phyloP scores from a whole-genome alignment of 352 stramenopile genomes.

The Thraustotheca clavata region DNA sequence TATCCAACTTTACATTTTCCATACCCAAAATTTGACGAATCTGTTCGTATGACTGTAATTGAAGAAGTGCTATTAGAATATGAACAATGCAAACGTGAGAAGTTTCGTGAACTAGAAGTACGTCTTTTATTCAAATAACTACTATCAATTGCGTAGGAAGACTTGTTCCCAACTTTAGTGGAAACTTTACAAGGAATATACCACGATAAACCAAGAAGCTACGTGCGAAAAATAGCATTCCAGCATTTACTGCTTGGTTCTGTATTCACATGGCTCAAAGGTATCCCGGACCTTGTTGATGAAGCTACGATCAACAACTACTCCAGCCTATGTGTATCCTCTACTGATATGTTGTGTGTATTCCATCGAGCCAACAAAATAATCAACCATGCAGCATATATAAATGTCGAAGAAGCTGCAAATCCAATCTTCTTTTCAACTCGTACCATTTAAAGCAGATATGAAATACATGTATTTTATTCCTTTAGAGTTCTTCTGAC shows the following conservation, averaged over 20 bases:
- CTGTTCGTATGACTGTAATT: background rate
- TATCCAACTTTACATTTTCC: conserved; percentile 3
- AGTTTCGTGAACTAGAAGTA: conserved; percentile 11
- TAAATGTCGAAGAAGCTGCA: background rate
- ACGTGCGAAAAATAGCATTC: conserved; percentile 1
- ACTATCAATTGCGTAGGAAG: background rate
- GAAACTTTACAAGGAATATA: conserved; percentile 12
- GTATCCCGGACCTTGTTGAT: conserved; percentile 1
- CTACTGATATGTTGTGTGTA: background rate
- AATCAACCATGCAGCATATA: background rate
- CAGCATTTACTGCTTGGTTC: background rate
- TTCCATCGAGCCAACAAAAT: background rate
- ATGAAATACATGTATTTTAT: too few species aligned
- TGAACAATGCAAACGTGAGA: background rate
- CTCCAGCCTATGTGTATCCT: background rate
- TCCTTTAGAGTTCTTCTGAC: too few species aligned
- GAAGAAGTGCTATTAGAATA: background rate
- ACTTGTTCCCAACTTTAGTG: conserved; percentile 3
- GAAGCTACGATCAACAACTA: background rate
- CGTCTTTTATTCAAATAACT: background rate
- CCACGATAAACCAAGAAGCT: background rate
- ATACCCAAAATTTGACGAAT: conserved; percentile 9
- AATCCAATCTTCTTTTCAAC: background rate
- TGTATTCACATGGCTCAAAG: background rate
- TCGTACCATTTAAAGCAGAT: too few species aligned